A percentile compares a stretch with the other conserved stretches of the same genome.
These are phyloP conservation scores for Globomyces sp. DNA, from an alignment of 371 early-diverging fungal genomes.

Conservation along the genomic window DNA sequence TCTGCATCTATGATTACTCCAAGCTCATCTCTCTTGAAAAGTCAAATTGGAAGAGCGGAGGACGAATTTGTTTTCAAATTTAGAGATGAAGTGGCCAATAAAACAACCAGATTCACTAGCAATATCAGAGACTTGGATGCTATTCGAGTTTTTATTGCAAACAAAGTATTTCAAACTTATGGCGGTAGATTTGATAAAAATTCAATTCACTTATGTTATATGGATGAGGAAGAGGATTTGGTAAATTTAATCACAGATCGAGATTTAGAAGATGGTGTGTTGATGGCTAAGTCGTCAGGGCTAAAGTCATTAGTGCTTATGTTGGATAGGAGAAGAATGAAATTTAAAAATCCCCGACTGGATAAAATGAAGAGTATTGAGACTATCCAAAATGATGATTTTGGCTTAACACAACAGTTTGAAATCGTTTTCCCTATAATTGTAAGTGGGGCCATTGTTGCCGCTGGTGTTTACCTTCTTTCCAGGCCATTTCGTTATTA, in stretches of 20 bases:
- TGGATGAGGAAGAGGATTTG: slow-evolving; percentile 87
- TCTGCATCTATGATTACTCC: slow-evolving; percentile 12
- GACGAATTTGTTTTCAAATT: slow-evolving; percentile 66
- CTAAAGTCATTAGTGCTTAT: slow-evolving; percentile 73
- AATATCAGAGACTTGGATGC: slow-evolving; percentile 43
- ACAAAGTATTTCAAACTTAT: slow-evolving; percentile 19
- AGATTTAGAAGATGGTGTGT: slow-evolving; percentile 80
- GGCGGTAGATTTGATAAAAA: slow-evolving; percentile 15
- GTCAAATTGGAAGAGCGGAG: not conserved
- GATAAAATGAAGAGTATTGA: no score
- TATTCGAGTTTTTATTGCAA: slow-evolving; percentile 25
- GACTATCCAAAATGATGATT: no score
- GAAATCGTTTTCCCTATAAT: slow-evolving; percentile 1
- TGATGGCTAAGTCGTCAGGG: slow-evolving; percentile 71
- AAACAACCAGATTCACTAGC: slow-evolving; percentile 73
- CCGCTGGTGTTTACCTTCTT: slow-evolving; percentile 3
- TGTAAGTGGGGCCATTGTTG: slow-evolving; percentile 5
- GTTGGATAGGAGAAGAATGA: slow-evolving; percentile 3
- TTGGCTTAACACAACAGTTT: not conserved
- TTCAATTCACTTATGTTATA: slow-evolving; percentile 60
- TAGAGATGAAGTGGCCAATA: slow-evolving; percentile 60
- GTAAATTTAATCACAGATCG: slow-evolving; percentile 73
- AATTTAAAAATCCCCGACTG: not conserved
- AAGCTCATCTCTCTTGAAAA: slow-evolving; percentile 1
- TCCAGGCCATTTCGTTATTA: not conserved